A percentile compares a stretch with the other conserved stretches of the same genome.
These are phyloP conservation scores for Chaetomiaceae sp. DNA, from an alignment of 2,329 filamentous ascomycete species.

Conservation along the genomic window DNA sequence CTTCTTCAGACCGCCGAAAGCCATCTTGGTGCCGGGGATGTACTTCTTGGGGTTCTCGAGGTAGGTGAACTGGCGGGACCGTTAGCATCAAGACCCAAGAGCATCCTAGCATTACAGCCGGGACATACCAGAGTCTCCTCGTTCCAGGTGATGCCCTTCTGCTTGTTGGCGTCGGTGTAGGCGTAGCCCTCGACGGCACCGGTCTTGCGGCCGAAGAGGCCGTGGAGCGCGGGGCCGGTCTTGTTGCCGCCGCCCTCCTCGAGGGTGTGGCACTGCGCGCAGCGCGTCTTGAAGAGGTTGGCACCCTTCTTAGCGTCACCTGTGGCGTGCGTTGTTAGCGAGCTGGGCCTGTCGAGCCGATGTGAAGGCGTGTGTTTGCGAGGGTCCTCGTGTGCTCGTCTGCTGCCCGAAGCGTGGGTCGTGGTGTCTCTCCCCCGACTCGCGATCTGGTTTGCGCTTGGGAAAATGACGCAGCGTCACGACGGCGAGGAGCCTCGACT, in stretches of 20 bases:
- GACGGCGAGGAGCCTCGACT: background rate
- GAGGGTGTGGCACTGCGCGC: constrained; percentile 97
- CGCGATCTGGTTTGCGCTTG: constrained; percentile 1
- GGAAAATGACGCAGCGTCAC: constrained; percentile 19
- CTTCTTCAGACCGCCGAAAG: constrained; percentile 99
- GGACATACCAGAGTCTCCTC: constrained; percentile 72
- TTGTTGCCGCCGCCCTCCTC: constrained; percentile 91
- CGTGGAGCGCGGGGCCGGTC: constrained; percentile 94
- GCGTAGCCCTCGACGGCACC: constrained; percentile 87
- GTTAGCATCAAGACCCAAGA: background rate
- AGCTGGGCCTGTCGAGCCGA: background rate
- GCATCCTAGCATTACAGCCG: background rate
- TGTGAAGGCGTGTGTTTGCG: background rate
- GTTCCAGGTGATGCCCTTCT: constrained; percentile 86
- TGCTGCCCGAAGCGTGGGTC: background rate
- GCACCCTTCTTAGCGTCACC: constrained; percentile 96
- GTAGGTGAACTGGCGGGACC: constrained; percentile 73
- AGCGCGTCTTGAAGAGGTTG: constrained; percentile 98
- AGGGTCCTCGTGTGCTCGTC: background rate
- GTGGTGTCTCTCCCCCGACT: background rate
- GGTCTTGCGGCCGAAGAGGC: constrained; percentile 94
- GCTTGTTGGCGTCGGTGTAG: constrained; percentile 99
- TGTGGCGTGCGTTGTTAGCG: constrained; percentile 37
- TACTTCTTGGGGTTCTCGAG: constrained; percentile 99
- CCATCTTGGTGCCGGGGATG: constrained; percentile 99